Base-by-base conservation (phyloP, 2,329 filamentous ascomycete species). In the Fusarium verticillioides region DNA sequence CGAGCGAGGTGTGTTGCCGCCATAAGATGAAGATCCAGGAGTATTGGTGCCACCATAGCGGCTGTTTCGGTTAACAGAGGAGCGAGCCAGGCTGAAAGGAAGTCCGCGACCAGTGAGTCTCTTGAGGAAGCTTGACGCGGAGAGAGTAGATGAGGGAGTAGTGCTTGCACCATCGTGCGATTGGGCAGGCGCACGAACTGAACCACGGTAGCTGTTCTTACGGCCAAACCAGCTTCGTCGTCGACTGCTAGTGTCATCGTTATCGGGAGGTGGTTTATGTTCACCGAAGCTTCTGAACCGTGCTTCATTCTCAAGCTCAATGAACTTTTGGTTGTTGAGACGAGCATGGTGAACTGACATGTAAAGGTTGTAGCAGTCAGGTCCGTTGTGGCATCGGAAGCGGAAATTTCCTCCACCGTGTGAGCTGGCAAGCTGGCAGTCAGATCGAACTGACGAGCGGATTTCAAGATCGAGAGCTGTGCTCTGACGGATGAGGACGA, bases 401-500 rank as follows among this genome's bases (percentile, higher is more conserved):
- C 97, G 96, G 84, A 97, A 94, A 80, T 97, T 96, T 77, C 85
- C 87, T 37, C 87, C 87, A 19, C 91, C 92, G 57, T 92, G 88
- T 19, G 78, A 79, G 84, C 84, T 88, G 66, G 87, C 88, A 63
- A 97, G 88, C 76, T 90, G 89, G 9, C 93, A 95, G 70, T 93
- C 87, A 28, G 87, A 82, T 47, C 93, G 93, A 32, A 95, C 93
- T 4, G 94, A 94, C 11, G 96, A 98, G 56, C 95, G 93, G 73
- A 99, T 94, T 74, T 97, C 96, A 60, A 99, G 94, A 80, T 99
- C 96, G 37, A 99, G 89, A 7, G 93, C 94, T 28, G 95, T 99
- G 77, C 95, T 96, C 78, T 96, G 93, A 71, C 96, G 91, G 69
- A 98, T 91, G 75, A 95, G 93, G 12, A 98, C 96, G 42, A 97